Evolutionary conservation across 2,329 filamentous ascomycete species (phyloP).

Genomic region (Balansia obtecta): DNA sequence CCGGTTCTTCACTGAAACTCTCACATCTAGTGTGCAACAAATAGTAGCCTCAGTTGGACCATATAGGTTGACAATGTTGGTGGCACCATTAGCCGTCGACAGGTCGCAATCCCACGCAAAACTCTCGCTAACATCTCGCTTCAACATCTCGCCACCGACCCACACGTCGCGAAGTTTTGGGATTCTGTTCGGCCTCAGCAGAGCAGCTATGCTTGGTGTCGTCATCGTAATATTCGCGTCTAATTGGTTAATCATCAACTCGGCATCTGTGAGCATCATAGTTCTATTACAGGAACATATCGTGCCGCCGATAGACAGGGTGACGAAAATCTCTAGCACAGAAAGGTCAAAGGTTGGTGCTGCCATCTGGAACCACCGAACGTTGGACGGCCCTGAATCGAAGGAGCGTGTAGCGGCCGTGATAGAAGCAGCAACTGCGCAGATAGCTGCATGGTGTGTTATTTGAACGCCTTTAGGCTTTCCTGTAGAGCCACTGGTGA

Average conservation of each 20-base stretch:
- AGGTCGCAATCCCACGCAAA: constrained; percentile 12
- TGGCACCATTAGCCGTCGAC: constrained; percentile 1
- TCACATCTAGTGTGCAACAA: constrained; percentile 11
- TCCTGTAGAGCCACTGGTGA: constrained; percentile 2
- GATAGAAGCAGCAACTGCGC: neutral
- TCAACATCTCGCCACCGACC: constrained; percentile 21
- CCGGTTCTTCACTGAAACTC: constrained; percentile 11
- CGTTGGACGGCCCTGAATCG: constrained; percentile 1
- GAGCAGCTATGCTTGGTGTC: constrained; percentile 23
- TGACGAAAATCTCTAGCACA: constrained; percentile 73
- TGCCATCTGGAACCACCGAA: constrained; percentile 25
- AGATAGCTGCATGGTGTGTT: neutral
- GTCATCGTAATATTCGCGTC: constrained; percentile 25
- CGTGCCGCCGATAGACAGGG: constrained; percentile 44
- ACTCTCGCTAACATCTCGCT: constrained; percentile 19
- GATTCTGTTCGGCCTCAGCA: constrained; percentile 18
- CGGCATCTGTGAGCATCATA: constrained; percentile 15
- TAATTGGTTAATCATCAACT: constrained; percentile 14
- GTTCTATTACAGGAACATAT: constrained; percentile 20
- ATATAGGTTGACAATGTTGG: constrained; percentile 14
- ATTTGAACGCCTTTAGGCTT: constrained; percentile 2
- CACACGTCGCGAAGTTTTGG: constrained; percentile 13
- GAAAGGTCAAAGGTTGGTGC: constrained; percentile 56
- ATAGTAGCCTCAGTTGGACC: constrained; percentile 17
- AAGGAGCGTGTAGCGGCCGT: neutral